Percentiles rank a stretch among this genome's conserved stretches.
phyloP scores from a whole-genome alignment of 257 asterid species.

The Fraxinus excelsior region DNA sequence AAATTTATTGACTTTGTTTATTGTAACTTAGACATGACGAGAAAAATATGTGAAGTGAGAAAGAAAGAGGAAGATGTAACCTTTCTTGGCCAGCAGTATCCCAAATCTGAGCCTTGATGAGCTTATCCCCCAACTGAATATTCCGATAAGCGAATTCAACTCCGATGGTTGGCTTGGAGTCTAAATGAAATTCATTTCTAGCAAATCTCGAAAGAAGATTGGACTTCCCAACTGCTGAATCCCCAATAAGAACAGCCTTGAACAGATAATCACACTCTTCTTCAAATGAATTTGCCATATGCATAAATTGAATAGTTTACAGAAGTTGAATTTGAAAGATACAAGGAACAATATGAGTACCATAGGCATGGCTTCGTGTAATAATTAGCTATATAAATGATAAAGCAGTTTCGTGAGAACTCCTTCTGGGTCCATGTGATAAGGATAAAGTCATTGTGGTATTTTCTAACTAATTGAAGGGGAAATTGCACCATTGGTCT shows the following conservation, averaged over 20 bases:
- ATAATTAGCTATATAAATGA: slow-evolving; percentile 26
- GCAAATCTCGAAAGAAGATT: slow-evolving; percentile 73
- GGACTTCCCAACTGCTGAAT: slow-evolving; percentile 84
- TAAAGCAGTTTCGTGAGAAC: slow-evolving; percentile 35
- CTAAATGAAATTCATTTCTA: slow-evolving; percentile 61
- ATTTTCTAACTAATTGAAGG: slow-evolving; percentile 22
- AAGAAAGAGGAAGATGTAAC: slow-evolving; percentile 22
- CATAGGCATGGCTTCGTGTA: slow-evolving; percentile 2
- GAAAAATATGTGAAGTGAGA: not conserved
- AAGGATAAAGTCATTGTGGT: slow-evolving; percentile 43
- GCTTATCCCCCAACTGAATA: slow-evolving; percentile 66
- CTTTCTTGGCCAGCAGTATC: slow-evolving; percentile 97
- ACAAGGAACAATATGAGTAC: not conserved
- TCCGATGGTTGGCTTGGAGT: slow-evolving; percentile 87
- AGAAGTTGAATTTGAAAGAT: not conserved
- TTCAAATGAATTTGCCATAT: slow-evolving; percentile 60
- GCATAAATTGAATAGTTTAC: not conserved
- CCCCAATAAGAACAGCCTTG: slow-evolving; percentile 84
- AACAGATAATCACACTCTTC: slow-evolving; percentile 93
- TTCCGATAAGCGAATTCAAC: slow-evolving; percentile 81
- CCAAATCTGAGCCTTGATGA: slow-evolving; percentile 90
- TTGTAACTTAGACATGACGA: not conserved
- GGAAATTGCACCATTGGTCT: not conserved
- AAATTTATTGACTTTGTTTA: not conserved
- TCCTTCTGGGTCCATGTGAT: slow-evolving; percentile 48